A percentile compares a stretch with the other conserved stretches of the same genome.
phyloP scores from a whole-genome alignment of 768 basidiomycete genomes.

The Tylopilus cervinicoccineus region DNA sequence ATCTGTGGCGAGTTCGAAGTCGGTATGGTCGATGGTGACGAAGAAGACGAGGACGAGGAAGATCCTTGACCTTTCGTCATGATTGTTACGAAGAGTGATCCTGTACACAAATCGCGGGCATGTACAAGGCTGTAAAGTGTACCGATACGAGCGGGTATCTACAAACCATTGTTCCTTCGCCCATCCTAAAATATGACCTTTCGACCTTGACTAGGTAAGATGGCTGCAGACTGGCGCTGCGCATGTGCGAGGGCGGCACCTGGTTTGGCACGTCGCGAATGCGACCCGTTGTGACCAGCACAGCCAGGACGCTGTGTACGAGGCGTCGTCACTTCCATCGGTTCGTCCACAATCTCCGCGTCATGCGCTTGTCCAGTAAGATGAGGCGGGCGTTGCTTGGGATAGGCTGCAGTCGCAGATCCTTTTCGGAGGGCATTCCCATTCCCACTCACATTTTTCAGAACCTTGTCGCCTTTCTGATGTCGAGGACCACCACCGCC shows the following conservation, averaged over 20 bases:
- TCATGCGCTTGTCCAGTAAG: conserved; percentile 4
- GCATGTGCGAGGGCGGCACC: conserved; percentile 79
- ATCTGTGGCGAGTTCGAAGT: conserved; percentile 90
- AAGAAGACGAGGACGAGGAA: conserved; percentile 21
- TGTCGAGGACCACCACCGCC: conserved; percentile 53
- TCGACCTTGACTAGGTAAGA: conserved; percentile 59
- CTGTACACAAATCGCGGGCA: neutral
- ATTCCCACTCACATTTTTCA: conserved; percentile 7
- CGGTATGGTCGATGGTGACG: conserved; percentile 66
- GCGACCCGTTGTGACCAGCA: conserved; percentile 9
- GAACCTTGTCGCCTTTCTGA: conserved; percentile 23
- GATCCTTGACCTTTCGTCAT: conserved; percentile 2
- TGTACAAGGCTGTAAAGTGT: neutral
- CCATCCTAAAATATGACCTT: conserved; percentile 62
- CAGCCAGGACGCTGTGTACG: conserved; percentile 8
- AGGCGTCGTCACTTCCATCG: neutral
- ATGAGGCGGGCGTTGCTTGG: conserved; percentile 5
- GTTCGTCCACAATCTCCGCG: neutral
- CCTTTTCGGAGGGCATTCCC: conserved; percentile 7
- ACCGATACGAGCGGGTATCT: too few relatives aligned
- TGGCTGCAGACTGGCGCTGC: conserved; percentile 71
- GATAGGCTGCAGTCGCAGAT: neutral
- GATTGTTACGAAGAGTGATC: neutral
- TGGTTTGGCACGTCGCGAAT: conserved; percentile 53
- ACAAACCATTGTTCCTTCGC: neutral